Evolutionary conservation across 2,329 filamentous ascomycete species (phyloP).

Genomic region (Trichoderma harzianum): DNA sequence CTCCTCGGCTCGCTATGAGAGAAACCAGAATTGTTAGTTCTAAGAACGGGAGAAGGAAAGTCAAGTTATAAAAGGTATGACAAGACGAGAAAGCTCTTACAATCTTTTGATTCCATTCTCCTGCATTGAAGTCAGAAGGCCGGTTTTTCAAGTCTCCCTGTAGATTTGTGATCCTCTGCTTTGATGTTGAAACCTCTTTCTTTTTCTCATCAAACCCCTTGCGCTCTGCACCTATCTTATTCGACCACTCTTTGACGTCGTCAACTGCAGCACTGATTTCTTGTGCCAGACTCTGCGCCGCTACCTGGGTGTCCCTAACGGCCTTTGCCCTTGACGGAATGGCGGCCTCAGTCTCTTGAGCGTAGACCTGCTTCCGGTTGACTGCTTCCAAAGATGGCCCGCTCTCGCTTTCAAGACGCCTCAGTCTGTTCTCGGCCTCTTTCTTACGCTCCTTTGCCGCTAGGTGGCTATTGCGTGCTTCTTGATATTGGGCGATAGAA

Average conservation of each 20-base stretch:
- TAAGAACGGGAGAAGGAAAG: constrained; percentile 17
- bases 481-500: constrained; percentile 62
- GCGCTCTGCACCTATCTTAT: constrained; percentile 48
- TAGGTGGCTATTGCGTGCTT: constrained; percentile 46
- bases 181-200: constrained; percentile 48
- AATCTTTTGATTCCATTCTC: constrained; percentile 69
- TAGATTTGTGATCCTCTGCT: constrained; percentile 58
- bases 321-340: constrained; percentile 52
- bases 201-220: constrained; percentile 49
- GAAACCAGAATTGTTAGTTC: not conserved
- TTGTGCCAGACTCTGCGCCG: constrained; percentile 43
- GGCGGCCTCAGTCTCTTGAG: constrained; percentile 51
- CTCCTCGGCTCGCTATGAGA: constrained; percentile 57
- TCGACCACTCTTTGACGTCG: constrained; percentile 42
- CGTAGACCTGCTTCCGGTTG: constrained; percentile 67
- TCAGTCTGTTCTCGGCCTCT: constrained; percentile 54
- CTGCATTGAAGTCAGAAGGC: constrained; percentile 64
- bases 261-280: constrained; percentile 37
- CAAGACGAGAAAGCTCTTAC: constrained; percentile 42
- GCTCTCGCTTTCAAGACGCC: constrained; percentile 53
- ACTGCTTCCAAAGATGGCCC: constrained; percentile 69
- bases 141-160: constrained; percentile 60
- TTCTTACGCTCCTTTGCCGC: constrained; percentile 55
- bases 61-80: not conserved
- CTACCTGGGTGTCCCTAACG: constrained; percentile 52